Conservation (phyloP, 805 yeast species). For the Danielia oregonensis region DNA sequence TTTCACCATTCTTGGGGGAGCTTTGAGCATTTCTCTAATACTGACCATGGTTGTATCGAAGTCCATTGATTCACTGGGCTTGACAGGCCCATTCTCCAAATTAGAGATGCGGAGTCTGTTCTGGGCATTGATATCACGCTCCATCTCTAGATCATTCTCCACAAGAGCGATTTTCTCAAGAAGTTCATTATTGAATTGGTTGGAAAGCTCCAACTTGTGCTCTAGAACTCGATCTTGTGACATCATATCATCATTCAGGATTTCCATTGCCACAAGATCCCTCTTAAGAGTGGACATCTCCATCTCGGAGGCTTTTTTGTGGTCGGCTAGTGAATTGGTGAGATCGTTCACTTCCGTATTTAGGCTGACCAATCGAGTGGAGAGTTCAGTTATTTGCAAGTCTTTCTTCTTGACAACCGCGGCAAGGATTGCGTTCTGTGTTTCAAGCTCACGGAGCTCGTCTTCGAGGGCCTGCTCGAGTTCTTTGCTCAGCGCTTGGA, state of each 20-base stretch:
- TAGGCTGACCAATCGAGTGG: conserved; percentile 3
- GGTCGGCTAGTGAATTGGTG: conserved; percentile 2
- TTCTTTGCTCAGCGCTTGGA: conserved; percentile 42
- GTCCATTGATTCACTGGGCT: not conserved
- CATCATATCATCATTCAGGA: conserved; percentile 40
- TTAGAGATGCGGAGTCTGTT: conserved; percentile 12
- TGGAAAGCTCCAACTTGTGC: conserved; percentile 30
- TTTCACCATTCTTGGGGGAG: conserved; percentile 16
- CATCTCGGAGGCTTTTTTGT: conserved; percentile 16
- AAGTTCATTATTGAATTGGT: conserved; percentile 39
- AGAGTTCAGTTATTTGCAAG: conserved; percentile 17
- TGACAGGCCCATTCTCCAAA: conserved; percentile 4
- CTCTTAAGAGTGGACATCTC: conserved; percentile 22
- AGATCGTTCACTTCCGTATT: not conserved
- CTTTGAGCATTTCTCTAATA: conserved; percentile 16
- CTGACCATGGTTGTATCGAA: conserved; percentile 14
- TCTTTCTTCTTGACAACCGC: conserved; percentile 16
- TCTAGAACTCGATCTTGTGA: conserved; percentile 33
- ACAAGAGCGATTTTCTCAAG: conserved; percentile 39
- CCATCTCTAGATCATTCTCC: conserved; percentile 34
- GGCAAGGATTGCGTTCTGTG: conserved; percentile 17
- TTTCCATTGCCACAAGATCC: conserved; percentile 37
- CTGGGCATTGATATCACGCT: conserved; percentile 13
- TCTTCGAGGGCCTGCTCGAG: conserved; percentile 43
- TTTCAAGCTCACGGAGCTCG: conserved; percentile 36